phyloP scores from a whole-genome alignment of 129 eudicot species.

The Glebionis coronaria region DNA sequence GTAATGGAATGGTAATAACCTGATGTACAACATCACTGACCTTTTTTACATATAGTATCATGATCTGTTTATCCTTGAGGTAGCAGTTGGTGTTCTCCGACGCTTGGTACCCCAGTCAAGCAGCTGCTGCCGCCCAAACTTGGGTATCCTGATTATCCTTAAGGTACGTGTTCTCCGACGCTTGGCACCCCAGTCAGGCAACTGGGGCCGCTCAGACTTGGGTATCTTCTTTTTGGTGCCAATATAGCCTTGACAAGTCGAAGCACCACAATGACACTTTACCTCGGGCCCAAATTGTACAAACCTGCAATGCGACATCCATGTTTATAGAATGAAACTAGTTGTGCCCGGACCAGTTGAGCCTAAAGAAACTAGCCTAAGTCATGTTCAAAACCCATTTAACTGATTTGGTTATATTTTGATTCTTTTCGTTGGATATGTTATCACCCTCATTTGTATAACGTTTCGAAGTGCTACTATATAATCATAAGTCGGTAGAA shows the following conservation, averaged over 20 bases:
- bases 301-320: slow-evolving; percentile 44
- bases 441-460: not conserved
- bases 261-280: slow-evolving; percentile 78
- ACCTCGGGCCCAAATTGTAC: slow-evolving; percentile 93
- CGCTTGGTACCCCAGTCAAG: slow-evolving; percentile 69
- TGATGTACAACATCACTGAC: slow-evolving; percentile 27
- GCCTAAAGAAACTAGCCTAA: too few species aligned
- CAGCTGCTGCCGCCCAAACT: slow-evolving; percentile 25
- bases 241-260: slow-evolving; percentile 76
- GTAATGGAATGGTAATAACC: slow-evolving; percentile 16
- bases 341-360: too few species aligned
- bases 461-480: too few species aligned
- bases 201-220: slow-evolving; percentile 22
- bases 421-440: not conserved
- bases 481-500: not conserved
- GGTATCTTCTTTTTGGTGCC: slow-evolving; percentile 60
- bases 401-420: not conserved
- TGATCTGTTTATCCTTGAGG: slow-evolving; percentile 10
- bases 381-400: too few species aligned
- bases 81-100: slow-evolving; percentile 50
- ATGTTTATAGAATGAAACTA: too few species aligned
- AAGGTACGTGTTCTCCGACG: slow-evolving; percentile 50
- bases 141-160: slow-evolving; percentile 21
- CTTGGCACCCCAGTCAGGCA: slow-evolving; percentile 64
- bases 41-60: slow-evolving; percentile 24